Base-by-base conservation (phyloP, 441 rosid genomes). In the Arabidopsis lyrata region DNA sequence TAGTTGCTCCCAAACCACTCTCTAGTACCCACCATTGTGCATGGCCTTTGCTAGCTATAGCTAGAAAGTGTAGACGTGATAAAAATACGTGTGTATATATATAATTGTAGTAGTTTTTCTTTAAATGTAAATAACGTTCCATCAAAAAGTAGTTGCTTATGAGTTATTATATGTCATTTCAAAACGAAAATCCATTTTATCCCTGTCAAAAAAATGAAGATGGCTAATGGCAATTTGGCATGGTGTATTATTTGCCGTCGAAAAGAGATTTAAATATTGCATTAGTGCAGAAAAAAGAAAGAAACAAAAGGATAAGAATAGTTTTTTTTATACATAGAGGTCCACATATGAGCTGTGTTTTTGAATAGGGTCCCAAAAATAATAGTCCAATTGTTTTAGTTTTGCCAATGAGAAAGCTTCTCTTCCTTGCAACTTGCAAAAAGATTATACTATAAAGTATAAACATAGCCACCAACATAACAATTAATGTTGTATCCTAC, bases 291-390 rank as follows among this genome's bases (percentile, higher is more conserved):
- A 16, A 35, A 6, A 10, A 57, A 13, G 32, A 13, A 10, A 6
- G 2, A 29, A 34, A 20, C 5, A 1, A 13, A 55, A 31, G 12
- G 55, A 59, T 67, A 60, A 53, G 64, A 50, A 44, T 32, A 44
- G 50, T 60, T 16, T 32, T 27, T 42, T 11, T 4, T 2, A 27
- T 27, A 27, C 4, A 41, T 42, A 67, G 42, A 67, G 74, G 79
- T 76, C 75, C 74, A 55, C 79, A 62, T 41, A 53, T 76, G 70
- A 69, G 79, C 75, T 75, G 74, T 76, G 74, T 31, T 45, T 74
- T 76, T 48, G 5, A 34, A 22, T 54, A 44, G 31, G 74, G 22
- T 10, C 52, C 70, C 75, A 76, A 36, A 76, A 36, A 69, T 44
- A 10, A 55, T 35, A 54, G 53, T 76, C 65, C 35, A 41, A 12